Evolutionary conservation across 2,329 filamentous ascomycete genomes (phyloP).

Genomic region (Sporothrix brasiliensis): DNA sequence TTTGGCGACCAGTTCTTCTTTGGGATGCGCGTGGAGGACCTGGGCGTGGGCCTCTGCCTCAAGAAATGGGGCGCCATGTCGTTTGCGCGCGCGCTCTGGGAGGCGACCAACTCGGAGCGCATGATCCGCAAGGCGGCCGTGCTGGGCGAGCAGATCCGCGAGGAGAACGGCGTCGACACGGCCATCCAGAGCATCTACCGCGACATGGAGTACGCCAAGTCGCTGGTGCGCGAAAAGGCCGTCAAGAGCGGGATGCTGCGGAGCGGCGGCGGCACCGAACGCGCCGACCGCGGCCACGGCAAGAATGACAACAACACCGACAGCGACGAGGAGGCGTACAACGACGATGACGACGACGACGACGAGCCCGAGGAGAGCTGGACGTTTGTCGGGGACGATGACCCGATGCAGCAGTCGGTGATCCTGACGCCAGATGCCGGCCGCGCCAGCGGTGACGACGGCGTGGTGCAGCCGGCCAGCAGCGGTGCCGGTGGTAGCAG

Average conservation of each 20-base stretch:
- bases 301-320: too few species aligned
- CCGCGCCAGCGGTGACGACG: background rate
- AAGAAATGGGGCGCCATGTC: conserved; percentile 86
- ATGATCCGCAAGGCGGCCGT: conserved; percentile 86
- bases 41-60: conserved; percentile 87
- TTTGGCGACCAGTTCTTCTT: conserved; percentile 99
- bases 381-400: conserved; percentile 74
- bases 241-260: conserved; percentile 51
- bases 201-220: conserved; percentile 89
- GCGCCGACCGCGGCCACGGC: conserved; percentile 38
- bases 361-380: conserved; percentile 80
- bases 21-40: conserved; percentile 82
- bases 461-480: background rate
- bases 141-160: conserved; percentile 84
- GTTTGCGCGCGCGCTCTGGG: conserved; percentile 86
- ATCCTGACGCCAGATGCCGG: conserved; percentile 21
- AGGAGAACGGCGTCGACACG: conserved; percentile 83
- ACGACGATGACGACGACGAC: conserved; percentile 51
- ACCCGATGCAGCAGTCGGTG: conserved; percentile 33
- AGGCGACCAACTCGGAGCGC: conserved; percentile 83
- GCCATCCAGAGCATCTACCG: conserved; percentile 94
- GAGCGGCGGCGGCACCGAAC: conserved; percentile 42
- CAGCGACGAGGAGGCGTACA: conserved; percentile 25
- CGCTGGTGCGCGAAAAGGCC: conserved; percentile 70
- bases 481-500: background rate